Evolutionary conservation across 2,329 filamentous ascomycete genomes (phyloP).

Genomic region (Alternaria alternata): DNA sequence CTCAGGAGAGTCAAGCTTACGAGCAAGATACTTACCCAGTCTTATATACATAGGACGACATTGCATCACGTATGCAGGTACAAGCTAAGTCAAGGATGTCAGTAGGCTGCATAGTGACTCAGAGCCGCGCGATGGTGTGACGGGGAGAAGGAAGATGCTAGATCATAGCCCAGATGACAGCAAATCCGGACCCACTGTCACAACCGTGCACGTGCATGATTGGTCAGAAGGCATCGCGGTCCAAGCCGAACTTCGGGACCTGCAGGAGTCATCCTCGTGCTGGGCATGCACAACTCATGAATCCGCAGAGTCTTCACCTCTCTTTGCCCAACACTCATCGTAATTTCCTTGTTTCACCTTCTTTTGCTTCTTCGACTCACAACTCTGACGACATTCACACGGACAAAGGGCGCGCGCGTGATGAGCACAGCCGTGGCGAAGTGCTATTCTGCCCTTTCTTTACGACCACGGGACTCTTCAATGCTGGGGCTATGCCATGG

Average conservation of each 20-base stretch:
- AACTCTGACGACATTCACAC: neutral
- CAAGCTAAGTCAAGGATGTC: constrained; percentile 34
- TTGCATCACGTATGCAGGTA: constrained; percentile 30
- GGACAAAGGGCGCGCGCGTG: constrained; percentile 15
- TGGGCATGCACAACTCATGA: constrained; percentile 28
- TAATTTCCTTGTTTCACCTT: constrained; percentile 6
- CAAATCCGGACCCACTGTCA: constrained; percentile 26
- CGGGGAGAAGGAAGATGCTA: constrained; percentile 26
- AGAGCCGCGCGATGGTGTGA: constrained; percentile 35
- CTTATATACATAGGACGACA: constrained; percentile 37
- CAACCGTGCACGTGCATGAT: constrained; percentile 37
- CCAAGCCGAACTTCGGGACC: constrained; percentile 36
- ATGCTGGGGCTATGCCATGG: constrained; percentile 11
- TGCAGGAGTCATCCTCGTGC: constrained; percentile 33
- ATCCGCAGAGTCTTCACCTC: constrained; percentile 23
- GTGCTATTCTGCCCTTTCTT: neutral
- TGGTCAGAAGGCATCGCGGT: constrained; percentile 36
- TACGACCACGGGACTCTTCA: neutral
- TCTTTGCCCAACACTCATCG: constrained; percentile 17
- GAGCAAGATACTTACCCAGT: constrained; percentile 22
- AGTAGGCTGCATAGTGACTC: constrained; percentile 46
- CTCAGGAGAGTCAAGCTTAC: constrained; percentile 24
- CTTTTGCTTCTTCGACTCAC: constrained; percentile 23
- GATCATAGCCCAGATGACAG: constrained; percentile 27
- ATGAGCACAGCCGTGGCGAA: constrained; percentile 1